phyloP scores from a whole-genome alignment of 2,329 filamentous ascomycete genomes.

The Xylaria sp. region DNA sequence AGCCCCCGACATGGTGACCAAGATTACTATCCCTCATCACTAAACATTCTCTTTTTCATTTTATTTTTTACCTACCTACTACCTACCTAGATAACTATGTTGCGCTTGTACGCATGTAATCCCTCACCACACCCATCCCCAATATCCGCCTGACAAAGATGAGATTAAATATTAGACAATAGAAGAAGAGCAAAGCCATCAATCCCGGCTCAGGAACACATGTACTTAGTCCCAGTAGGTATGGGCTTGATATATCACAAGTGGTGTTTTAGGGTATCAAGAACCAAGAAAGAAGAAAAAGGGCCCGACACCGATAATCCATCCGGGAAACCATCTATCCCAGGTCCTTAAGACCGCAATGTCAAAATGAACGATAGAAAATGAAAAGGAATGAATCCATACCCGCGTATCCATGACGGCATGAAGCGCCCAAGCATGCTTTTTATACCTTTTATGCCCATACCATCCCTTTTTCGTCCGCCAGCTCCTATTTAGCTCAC shows the following conservation, averaged over 20 bases:
- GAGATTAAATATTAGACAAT: slow-evolving; percentile 21
- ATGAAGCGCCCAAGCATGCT: background rate
- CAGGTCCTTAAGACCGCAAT: background rate
- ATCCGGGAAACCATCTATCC: background rate
- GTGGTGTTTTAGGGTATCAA: slow-evolving; percentile 15
- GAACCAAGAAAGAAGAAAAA: background rate
- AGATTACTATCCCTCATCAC: no score
- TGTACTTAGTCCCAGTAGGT: background rate
- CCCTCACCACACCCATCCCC: background rate
- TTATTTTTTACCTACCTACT: background rate
- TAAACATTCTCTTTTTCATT: no score
- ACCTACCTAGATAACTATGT: background rate
- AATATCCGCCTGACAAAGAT: background rate
- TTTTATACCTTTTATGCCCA: no score
- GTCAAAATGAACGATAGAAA: background rate
- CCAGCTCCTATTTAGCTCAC: background rate
- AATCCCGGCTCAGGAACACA: background rate
- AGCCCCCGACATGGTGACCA: no score
- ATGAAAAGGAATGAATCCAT: background rate
- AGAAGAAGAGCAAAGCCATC: background rate
- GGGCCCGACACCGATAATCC: background rate
- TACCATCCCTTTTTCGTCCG: no score
- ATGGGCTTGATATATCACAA: background rate
- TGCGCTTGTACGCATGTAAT: no score
- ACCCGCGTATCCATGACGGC: background rate